Percentiles rank a stretch among this genome's conserved stretches.
These are phyloP conservation scores for Podospora sp. DNA, from an alignment of 495 filamentous ascomycete species.

Conservation along the genomic window DNA sequence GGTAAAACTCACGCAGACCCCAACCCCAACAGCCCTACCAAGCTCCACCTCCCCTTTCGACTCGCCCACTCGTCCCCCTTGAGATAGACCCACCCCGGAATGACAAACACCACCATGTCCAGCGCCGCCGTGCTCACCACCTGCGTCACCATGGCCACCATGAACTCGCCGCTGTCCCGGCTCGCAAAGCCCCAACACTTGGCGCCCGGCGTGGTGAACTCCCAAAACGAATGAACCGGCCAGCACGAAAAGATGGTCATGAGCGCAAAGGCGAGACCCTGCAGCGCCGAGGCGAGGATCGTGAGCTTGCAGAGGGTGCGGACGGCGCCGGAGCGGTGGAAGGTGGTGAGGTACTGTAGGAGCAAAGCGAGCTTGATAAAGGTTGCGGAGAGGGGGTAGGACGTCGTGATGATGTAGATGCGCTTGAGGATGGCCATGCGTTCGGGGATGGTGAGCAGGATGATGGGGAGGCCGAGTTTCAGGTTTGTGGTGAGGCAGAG, in stretches of 20 bases:
- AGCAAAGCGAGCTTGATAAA: constrained; percentile 41
- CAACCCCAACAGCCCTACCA: constrained; percentile 35
- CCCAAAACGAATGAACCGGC: constrained; percentile 45
- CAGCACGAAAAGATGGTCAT: constrained; percentile 49
- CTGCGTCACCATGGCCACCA: neutral
- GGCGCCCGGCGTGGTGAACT: constrained; percentile 12
- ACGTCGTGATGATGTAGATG: constrained; percentile 36
- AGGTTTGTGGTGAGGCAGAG: constrained; percentile 9
- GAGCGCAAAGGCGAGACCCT: constrained; percentile 42
- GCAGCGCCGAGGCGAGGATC: constrained; percentile 33
- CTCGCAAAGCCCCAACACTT: constrained; percentile 38
- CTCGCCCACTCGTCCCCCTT: constrained; percentile 19
- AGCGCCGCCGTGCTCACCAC: constrained; percentile 31
- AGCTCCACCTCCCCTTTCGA: constrained; percentile 26
- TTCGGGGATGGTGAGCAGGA: neutral
- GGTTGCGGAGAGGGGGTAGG: constrained; percentile 34
- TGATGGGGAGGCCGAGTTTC: neutral
- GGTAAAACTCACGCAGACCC: constrained; percentile 31
- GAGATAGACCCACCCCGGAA: constrained; percentile 39
- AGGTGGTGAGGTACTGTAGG: constrained; percentile 39
- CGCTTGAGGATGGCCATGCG: neutral
- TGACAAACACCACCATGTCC: constrained; percentile 36
- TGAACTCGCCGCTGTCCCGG: constrained; percentile 3
- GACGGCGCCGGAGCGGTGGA: constrained; percentile 17
- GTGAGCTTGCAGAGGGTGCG: constrained; percentile 23